Conservation (phyloP, 345 rosid species). For the Syzygium aromaticum region DNA sequence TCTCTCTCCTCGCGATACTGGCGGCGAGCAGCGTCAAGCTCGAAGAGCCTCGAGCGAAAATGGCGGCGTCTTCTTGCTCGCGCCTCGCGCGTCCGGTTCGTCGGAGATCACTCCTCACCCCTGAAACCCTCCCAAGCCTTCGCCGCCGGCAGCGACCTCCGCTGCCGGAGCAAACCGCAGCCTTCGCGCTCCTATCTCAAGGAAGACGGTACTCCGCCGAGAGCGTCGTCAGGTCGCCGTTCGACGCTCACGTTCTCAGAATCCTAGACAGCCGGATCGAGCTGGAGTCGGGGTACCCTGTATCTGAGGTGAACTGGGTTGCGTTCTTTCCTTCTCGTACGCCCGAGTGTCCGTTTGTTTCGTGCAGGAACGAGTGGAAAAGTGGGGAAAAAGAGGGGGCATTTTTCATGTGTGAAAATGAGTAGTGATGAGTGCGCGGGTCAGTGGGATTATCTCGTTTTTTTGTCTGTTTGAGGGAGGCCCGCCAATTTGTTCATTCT, state of each 20-base stretch:
- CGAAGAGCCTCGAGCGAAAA: background rate
- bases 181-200: constrained; percentile 4
- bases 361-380: background rate
- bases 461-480: background rate
- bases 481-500: background rate
- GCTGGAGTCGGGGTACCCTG: constrained; percentile 53
- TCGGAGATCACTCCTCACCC: background rate
- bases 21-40: background rate
- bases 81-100: background rate
- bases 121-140: constrained; percentile 5
- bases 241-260: constrained; percentile 57
- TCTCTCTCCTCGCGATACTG: background rate
- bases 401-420: background rate
- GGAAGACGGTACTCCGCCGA: constrained; percentile 11
- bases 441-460: background rate
- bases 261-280: constrained; percentile 51
- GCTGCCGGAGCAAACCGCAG: background rate
- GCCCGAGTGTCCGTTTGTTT: background rate
- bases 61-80: background rate
- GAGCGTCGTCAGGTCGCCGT: constrained; percentile 24
- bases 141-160: background rate
- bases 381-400: background rate
- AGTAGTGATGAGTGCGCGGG: background rate
- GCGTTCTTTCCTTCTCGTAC: background rate
- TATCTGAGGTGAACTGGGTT: constrained; percentile 28